Evolutionary conservation across 352 stramenopile genomes (phyloP).

Genomic region (Globisporangium megalacanthum): DNA sequence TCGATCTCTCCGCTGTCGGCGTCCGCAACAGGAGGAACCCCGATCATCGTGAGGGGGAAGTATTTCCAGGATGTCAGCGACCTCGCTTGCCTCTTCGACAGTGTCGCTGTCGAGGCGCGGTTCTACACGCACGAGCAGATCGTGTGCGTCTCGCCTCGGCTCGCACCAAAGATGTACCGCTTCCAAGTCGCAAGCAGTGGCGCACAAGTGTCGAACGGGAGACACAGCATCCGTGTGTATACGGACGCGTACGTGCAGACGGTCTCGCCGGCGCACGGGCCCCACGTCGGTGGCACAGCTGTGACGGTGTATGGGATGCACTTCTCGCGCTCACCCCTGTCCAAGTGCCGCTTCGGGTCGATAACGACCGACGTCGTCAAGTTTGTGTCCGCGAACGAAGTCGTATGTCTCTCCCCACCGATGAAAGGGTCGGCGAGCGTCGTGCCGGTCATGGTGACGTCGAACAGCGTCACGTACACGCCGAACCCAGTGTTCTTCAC

Average conservation of each 20-base stretch:
- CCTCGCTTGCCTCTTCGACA: constrained; percentile 85
- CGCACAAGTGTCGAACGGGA: constrained; percentile 46
- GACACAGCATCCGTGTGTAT: constrained; percentile 60
- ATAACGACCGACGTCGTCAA: constrained; percentile 38
- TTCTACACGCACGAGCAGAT: constrained; percentile 49
- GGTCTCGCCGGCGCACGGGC: constrained; percentile 67
- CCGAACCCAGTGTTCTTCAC: constrained; percentile 76
- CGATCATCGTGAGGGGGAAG: constrained; percentile 63
- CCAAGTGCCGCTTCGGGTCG: constrained; percentile 82
- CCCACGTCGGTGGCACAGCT: constrained; percentile 65
- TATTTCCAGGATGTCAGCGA: constrained; percentile 72
- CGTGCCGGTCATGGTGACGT: constrained; percentile 54
- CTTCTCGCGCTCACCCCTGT: constrained; percentile 47
- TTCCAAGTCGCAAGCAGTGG: constrained; percentile 84
- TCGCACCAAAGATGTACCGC: constrained; percentile 45
- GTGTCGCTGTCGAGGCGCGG: constrained; percentile 26
- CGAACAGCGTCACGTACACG: constrained; percentile 59
- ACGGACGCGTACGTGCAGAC: constrained; percentile 62
- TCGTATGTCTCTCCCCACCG: constrained; percentile 58
- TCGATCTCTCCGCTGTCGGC: constrained; percentile 7
- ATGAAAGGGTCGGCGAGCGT: constrained; percentile 32
- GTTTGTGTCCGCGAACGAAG: constrained; percentile 62
- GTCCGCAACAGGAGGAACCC: constrained; percentile 40
- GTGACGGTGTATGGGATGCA: constrained; percentile 84
- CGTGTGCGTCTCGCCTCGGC: constrained; percentile 53